phyloP scores from a whole-genome alignment of 768 basidiomycete species.

The Roridomyces roridus region DNA sequence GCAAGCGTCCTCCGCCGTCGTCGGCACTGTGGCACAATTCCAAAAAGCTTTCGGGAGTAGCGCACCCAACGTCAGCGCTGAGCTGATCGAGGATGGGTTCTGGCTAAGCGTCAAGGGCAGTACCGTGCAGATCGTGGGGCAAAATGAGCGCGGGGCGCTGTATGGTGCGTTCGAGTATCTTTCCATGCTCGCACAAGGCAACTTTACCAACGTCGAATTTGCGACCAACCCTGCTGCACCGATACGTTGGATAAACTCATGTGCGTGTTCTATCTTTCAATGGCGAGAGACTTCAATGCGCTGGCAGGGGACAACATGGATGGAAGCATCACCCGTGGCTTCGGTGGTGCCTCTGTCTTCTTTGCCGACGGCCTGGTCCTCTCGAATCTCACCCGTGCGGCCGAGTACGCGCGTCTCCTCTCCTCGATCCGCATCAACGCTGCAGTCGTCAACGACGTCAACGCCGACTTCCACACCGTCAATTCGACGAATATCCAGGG shows the following conservation, averaged over 20 bases:
- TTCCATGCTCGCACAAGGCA: conserved; percentile 25
- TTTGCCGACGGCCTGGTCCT: conserved; percentile 17
- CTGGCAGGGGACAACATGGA: conserved; percentile 26
- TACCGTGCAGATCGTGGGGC: conserved; percentile 22
- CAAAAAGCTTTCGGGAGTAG: conserved; percentile 21
- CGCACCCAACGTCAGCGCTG: conserved; percentile 3
- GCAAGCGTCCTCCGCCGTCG: conserved; percentile 16
- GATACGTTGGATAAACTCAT: conserved; percentile 24
- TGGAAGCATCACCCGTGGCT: conserved; percentile 23
- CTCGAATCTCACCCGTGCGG: conserved; percentile 22
- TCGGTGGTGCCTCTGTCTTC: conserved; percentile 21
- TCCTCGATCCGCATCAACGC: conserved; percentile 24
- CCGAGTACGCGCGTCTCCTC: conserved; percentile 23
- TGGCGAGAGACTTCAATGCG: conserved; percentile 1
- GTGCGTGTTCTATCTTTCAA: conserved; percentile 17
- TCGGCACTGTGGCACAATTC: conserved; percentile 21
- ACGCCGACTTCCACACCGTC: conserved; percentile 20
- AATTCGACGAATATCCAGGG: conserved; percentile 22
- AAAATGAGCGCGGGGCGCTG: conserved; percentile 24
- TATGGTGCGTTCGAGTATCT: conserved; percentile 26
- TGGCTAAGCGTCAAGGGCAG: conserved; percentile 24
- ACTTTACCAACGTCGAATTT: conserved; percentile 23
- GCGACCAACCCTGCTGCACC: conserved; percentile 24
- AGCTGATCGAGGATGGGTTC: conserved; percentile 23
- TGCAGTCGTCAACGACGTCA: conserved; percentile 23